These are phyloP conservation scores for Curvularia eragrostidis DNA, from an alignment of 2,329 filamentous ascomycete species.

Conservation along the genomic window DNA sequence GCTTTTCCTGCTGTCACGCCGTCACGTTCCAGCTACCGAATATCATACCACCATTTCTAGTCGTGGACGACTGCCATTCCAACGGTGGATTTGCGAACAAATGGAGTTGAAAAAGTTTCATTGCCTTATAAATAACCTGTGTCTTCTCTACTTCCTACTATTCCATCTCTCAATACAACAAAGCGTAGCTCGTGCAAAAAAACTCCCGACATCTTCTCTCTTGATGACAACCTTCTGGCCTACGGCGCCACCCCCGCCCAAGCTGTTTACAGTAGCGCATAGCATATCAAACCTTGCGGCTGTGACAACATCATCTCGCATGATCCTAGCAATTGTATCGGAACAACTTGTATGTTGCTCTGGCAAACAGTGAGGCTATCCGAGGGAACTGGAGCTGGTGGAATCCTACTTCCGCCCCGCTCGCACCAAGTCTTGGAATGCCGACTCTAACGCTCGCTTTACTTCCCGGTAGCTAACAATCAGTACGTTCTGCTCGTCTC, in stretches of 20 bases:
- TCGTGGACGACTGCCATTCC: background rate
- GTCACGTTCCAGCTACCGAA: background rate
- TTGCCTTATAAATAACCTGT: constrained; percentile 14
- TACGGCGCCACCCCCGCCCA: background rate
- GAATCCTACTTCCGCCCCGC: constrained; percentile 43
- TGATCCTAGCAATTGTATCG: background rate
- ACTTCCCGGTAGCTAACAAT: constrained; percentile 91
- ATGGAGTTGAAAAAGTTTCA: constrained; percentile 7
- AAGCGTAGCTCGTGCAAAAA: constrained; percentile 6
- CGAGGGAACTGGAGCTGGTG: constrained; percentile 15
- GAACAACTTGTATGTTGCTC: background rate
- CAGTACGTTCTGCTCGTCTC: constrained; percentile 89
- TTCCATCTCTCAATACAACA: constrained; percentile 7
- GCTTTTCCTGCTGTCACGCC: background rate
- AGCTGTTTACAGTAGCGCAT: background rate
- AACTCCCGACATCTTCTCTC: background rate
- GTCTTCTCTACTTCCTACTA: constrained; percentile 4
- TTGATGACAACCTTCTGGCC: background rate
- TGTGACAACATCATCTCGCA: background rate
- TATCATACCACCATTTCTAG: constrained; percentile 2
- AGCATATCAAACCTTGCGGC: background rate
- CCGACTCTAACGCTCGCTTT: constrained; percentile 68
- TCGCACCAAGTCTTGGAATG: constrained; percentile 63
- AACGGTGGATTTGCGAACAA: background rate
- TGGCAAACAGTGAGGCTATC: constrained; percentile 13